These are phyloP conservation scores for Phytopythium montanum DNA, from an alignment of 352 stramenopile genomes.

Conservation along the genomic window DNA sequence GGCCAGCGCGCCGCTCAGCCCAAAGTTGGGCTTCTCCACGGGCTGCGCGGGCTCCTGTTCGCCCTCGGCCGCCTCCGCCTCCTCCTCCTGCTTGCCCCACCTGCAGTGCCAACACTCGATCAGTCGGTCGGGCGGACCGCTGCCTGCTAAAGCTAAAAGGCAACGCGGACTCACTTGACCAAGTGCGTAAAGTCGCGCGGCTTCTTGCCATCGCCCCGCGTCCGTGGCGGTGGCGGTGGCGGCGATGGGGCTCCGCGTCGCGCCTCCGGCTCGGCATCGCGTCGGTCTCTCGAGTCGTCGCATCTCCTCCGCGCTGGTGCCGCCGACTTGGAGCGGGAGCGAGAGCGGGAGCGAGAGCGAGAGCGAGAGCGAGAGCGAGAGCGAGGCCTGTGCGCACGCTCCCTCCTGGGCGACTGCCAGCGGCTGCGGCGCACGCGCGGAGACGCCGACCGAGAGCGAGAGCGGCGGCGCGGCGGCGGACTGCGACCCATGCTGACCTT, in stretches of 20 bases:
- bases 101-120: conserved; percentile 14
- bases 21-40: conserved; percentile 96
- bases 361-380: conserved; percentile 9
- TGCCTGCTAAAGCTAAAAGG: too few species aligned
- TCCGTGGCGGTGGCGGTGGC: conserved; percentile 6
- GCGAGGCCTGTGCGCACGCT: background rate
- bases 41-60: conserved; percentile 29
- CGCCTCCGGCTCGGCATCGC: background rate
- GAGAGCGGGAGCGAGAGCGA: conserved; percentile 4
- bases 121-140: background rate
- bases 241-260: background rate
- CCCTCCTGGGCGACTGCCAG: conserved; percentile 7
- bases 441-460: conserved; percentile 3
- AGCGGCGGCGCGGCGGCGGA: conserved; percentile 7
- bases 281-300: background rate
- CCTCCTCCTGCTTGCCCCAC: conserved; percentile 72
- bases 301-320: conserved; percentile 13
- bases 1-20: conserved; percentile 94
- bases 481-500: conserved; percentile 2
- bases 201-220: conserved; percentile 35
- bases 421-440: conserved; percentile 9
- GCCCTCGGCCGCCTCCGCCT: conserved; percentile 35
- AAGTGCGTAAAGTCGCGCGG: conserved; percentile 48
- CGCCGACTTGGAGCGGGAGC: conserved; percentile 18
- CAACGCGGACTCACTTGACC: conserved; percentile 27